Percentiles rank a stretch among this genome's conserved stretches.
These are phyloP conservation scores for Cicer yamashitae DNA, from an alignment of 306 rosid species.

Conservation along the genomic window DNA sequence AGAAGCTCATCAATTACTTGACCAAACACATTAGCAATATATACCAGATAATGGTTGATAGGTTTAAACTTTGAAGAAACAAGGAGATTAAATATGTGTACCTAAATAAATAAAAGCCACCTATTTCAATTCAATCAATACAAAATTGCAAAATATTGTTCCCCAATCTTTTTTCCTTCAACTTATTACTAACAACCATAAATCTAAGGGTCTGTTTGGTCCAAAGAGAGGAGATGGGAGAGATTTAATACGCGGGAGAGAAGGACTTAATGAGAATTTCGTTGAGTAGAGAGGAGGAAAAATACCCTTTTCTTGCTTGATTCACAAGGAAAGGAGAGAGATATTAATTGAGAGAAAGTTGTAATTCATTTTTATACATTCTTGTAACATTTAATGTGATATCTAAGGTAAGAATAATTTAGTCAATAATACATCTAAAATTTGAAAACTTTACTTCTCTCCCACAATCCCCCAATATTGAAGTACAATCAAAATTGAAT, in stretches of 20 bases:
- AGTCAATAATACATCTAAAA: neutral
- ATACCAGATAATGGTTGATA: slow-evolving; percentile 6
- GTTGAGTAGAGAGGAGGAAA: neutral
- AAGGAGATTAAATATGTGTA: slow-evolving; percentile 16
- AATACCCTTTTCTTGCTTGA: slow-evolving; percentile 8
- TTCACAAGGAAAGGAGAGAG: slow-evolving; percentile 1
- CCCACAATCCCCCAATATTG: neutral
- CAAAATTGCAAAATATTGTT: neutral
- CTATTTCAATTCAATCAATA: slow-evolving; percentile 6
- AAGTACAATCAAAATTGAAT: neutral
- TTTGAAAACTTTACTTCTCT: neutral
- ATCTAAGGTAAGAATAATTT: neutral
- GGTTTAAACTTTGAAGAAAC: slow-evolving; percentile 25
- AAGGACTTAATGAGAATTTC: neutral
- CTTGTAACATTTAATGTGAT: neutral
- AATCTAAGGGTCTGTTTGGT: neutral
- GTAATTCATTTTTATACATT: neutral
- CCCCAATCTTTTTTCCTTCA: neutral
- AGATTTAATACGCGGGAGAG: neutral
- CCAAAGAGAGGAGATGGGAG: neutral
- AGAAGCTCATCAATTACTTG: slow-evolving; percentile 27
- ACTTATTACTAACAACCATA: neutral
- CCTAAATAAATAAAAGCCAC: neutral
- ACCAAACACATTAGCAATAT: slow-evolving; percentile 1
- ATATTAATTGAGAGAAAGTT: neutral